Conservation (phyloP, 345 rosid genomes). For the Erucastrum elatum region DNA sequence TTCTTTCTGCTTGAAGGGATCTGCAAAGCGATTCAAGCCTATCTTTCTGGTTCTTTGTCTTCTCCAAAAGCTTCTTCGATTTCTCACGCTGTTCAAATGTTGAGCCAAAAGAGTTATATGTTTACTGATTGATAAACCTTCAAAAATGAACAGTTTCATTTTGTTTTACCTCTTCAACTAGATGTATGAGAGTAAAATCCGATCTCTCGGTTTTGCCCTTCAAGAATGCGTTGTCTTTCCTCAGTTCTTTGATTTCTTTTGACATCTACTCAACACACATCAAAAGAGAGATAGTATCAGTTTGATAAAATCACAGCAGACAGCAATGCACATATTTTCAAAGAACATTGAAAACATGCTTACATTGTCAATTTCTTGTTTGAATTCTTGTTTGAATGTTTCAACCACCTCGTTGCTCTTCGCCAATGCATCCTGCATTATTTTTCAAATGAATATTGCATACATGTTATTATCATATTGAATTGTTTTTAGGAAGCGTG, state of each 20-base stretch:
- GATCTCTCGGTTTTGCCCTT: constrained; percentile 87
- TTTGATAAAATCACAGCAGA: not conserved
- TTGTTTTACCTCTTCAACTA: constrained; percentile 76
- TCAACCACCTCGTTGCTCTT: constrained; percentile 63
- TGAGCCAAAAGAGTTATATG: not conserved
- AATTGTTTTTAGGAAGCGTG: not conserved
- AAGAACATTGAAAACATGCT: not conserved
- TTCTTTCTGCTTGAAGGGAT: constrained; percentile 92
- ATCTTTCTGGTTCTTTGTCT: constrained; percentile 87
- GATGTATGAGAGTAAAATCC: constrained; percentile 70
- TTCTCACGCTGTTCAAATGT: constrained; percentile 60
- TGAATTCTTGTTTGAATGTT: constrained; percentile 91
- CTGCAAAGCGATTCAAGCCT: constrained; percentile 88
- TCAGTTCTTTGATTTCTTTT: constrained; percentile 81
- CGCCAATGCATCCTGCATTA: not conserved
- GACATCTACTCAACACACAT: constrained; percentile 59
- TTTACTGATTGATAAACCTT: not conserved
- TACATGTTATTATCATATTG: not conserved
- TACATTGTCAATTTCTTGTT: constrained; percentile 94
- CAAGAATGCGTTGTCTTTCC: constrained; percentile 81
- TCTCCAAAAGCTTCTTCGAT: constrained; percentile 76
- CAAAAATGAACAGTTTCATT: not conserved
- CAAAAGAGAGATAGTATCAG: not conserved
- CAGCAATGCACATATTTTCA: not conserved
- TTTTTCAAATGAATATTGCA: not conserved